phyloP scores from a whole-genome alignment of 305 asterid genomes.

The Withania somnifera region DNA sequence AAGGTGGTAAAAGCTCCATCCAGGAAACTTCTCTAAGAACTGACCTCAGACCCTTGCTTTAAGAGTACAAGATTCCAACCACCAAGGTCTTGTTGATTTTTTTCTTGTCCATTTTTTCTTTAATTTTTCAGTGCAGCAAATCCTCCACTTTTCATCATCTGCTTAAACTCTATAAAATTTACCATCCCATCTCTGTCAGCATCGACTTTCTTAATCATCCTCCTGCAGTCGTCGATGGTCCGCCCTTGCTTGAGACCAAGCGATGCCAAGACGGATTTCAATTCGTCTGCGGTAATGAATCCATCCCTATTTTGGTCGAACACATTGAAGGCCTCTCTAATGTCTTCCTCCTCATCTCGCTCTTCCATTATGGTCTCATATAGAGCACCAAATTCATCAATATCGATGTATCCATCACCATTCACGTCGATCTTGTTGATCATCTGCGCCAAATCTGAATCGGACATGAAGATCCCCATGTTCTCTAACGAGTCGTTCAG shows the following conservation, averaged over 20 bases:
- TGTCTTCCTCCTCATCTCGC: constrained; percentile 2
- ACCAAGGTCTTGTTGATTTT: not conserved
- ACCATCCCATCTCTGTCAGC: constrained; percentile 8
- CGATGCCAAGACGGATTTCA: not conserved
- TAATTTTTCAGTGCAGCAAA: constrained; percentile 6
- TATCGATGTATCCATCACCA: constrained; percentile 7
- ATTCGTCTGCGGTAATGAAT: constrained; percentile 1
- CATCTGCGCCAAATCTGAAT: not conserved
- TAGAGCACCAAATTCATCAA: constrained; percentile 7
- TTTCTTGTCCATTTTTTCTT: not conserved
- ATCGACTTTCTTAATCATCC: constrained; percentile 6
- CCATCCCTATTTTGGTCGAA: constrained; percentile 8
- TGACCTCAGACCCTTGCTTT: not conserved
- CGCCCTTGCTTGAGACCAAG: constrained; percentile 12
- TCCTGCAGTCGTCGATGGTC: constrained; percentile 4
- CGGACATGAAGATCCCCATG: constrained; percentile 9
- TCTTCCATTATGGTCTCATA: constrained; percentile 9
- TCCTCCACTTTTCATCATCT: constrained; percentile 12
- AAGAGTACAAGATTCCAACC: not conserved
- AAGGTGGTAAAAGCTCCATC: not conserved
- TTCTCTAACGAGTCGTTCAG: constrained; percentile 3
- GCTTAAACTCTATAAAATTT: constrained; percentile 7
- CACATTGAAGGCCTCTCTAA: not conserved
- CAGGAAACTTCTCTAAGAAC: not conserved
- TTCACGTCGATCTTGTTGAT: constrained; percentile 1